These are phyloP conservation scores for Naumovozyma baii DNA, from an alignment of 805 yeast genomes.

Conservation along the genomic window DNA sequence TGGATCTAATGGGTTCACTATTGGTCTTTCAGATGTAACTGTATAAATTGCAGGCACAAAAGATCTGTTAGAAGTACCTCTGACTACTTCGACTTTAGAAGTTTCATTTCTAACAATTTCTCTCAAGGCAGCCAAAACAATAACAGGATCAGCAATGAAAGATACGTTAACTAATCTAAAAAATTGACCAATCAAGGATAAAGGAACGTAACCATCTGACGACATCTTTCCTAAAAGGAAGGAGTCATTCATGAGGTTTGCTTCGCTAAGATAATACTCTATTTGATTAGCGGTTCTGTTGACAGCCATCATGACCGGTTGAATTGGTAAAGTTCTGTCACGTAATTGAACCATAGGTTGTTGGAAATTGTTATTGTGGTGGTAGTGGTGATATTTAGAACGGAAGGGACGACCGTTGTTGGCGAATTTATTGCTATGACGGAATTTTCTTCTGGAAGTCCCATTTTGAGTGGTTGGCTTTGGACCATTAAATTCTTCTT, in stretches of 20 bases:
- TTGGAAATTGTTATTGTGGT: constrained; percentile 10
- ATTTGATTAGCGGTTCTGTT: constrained; percentile 44
- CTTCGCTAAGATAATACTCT: constrained; percentile 83
- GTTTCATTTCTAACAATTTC: constrained; percentile 25
- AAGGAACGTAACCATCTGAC: constrained; percentile 26
- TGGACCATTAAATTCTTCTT: constrained; percentile 1
- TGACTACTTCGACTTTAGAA: constrained; percentile 24
- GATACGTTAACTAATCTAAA: constrained; percentile 41
- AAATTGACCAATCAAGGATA: constrained; percentile 21
- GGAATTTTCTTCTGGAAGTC: constrained; percentile 17
- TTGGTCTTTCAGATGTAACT: constrained; percentile 1
- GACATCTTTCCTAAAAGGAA: constrained; percentile 67
- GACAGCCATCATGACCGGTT: constrained; percentile 23
- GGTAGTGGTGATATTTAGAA: constrained; percentile 5
- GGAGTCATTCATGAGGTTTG: constrained; percentile 77
- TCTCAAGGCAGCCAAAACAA: constrained; percentile 26
- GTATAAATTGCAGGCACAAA: constrained; percentile 1
- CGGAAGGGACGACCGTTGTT: constrained; percentile 2
- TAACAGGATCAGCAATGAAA: constrained; percentile 32
- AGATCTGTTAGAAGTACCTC: constrained; percentile 11
- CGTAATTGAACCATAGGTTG: constrained; percentile 20
- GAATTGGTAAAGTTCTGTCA: constrained; percentile 10
- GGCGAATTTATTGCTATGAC: constrained; percentile 2
- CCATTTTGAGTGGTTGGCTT: constrained; percentile 4
- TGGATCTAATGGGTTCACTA: constrained; percentile 10